Base-by-base conservation (phyloP, 805 yeast genomes). In the Ogataea degrootiae region DNA sequence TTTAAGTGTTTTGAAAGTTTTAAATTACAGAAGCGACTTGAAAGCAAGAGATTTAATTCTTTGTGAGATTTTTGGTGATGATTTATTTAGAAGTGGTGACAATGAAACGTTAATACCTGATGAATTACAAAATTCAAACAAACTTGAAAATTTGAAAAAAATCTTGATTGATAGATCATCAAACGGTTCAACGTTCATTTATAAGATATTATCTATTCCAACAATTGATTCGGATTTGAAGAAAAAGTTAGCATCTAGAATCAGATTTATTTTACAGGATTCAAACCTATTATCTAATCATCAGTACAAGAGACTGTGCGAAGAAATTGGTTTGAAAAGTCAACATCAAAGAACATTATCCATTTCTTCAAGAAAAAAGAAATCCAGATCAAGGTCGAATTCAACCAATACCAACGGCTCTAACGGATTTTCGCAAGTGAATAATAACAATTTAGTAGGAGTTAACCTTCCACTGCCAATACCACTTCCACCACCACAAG, bases 241-340 rank as follows among this genome's bases (percentile, higher is more conserved):
- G 48, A 77, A 75, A 50, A 78, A 76, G 48, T 75, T 88, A 5
- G 66, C 80, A 21, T 70, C 72, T 43, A 85, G 83, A 63, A 82
- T 87, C 17, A 77, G 88, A 51, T 70, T 75, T 41, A 77, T 83
- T 6, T 69, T 91, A 48, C 67, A 81, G 38, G 85, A 84, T 42
- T 65, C 77, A 57, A 80, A 79, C 48, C 73, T 84, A 36, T 57
- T 71, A 40, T 70, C 76, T 29, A 71, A 68, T 44, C 96, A 87
- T 62, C 87, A 85, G 34, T 87, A 88, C 66, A 87, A 87, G 61
- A 81, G 96, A 54, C 72, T 94, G 48, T 78, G 91, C 76, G 98
- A 92, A 56, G 98, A 92, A 65, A 92, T 90, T 52, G 97, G 97
- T 3, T 70, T 91, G 44, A 68, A 65, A 41, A 50, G 51, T 3